Conservation (phyloP, 2,329 filamentous ascomycete species). For the Hyphodiscus sp. region DNA sequence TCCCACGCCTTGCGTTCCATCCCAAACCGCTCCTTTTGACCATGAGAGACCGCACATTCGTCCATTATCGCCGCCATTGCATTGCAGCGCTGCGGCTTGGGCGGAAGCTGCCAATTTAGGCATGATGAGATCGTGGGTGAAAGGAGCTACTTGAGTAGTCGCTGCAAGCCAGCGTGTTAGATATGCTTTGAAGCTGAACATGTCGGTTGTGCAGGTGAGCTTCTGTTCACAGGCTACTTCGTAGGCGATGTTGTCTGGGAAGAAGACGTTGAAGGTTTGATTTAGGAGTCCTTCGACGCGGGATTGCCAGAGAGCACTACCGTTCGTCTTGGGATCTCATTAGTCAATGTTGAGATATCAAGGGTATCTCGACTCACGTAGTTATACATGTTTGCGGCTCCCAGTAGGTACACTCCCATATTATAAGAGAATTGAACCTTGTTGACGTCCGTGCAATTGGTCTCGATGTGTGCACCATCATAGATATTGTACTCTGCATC, state of each 20-base stretch:
- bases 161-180: slow-evolving; percentile 53
- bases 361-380: slow-evolving; percentile 34
- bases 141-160: slow-evolving; percentile 51
- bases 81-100: slow-evolving; percentile 46
- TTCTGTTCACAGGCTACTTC: slow-evolving; percentile 53
- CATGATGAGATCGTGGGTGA: slow-evolving; percentile 47
- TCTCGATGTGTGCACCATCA: slow-evolving; percentile 44
- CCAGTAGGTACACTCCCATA: slow-evolving; percentile 56
- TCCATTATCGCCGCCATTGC: slow-evolving; percentile 49
- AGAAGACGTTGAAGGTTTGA: slow-evolving; percentile 30
- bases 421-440: slow-evolving; percentile 64
- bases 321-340: slow-evolving; percentile 27
- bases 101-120: slow-evolving; percentile 50
- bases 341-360: slow-evolving; percentile 37
- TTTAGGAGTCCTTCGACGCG: slow-evolving; percentile 31
- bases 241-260: slow-evolving; percentile 48
- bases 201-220: slow-evolving; percentile 53
- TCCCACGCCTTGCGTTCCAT: slow-evolving; percentile 56
- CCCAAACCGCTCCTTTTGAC: slow-evolving; percentile 40
- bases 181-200: slow-evolving; percentile 61
- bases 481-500: slow-evolving; percentile 46
- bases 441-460: slow-evolving; percentile 46
- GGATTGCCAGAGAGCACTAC: slow-evolving; percentile 32
- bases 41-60: slow-evolving; percentile 56
- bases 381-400: slow-evolving; percentile 39